These are phyloP conservation scores for Rhododendron vialii DNA, from an alignment of 148 eudicot genomes.

Conservation along the genomic window DNA sequence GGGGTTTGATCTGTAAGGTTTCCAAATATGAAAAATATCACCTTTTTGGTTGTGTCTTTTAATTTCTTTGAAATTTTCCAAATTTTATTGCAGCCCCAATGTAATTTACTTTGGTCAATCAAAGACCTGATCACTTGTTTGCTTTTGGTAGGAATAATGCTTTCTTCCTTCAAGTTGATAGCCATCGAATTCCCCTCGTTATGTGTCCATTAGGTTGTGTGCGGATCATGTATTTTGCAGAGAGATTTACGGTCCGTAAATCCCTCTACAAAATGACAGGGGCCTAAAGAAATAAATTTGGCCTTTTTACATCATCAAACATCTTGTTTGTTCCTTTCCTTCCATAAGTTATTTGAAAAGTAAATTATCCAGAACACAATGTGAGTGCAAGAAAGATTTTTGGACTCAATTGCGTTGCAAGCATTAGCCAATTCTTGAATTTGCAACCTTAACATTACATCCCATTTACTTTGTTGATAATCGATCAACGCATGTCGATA, in stretches of 20 bases:
- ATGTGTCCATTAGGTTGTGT: background rate
- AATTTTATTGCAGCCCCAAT: background rate
- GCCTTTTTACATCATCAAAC: background rate
- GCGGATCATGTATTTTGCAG: background rate
- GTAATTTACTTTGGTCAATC: background rate
- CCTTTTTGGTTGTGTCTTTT: background rate
- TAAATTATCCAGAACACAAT: background rate
- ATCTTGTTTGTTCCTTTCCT: background rate
- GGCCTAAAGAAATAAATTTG: background rate
- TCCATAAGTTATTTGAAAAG: background rate
- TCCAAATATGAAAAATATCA: background rate
- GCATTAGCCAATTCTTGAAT: background rate
- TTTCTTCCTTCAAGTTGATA: background rate
- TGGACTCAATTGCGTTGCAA: background rate
- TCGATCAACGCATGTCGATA: background rate
- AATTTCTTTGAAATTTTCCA: background rate
- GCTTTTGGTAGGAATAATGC: background rate
- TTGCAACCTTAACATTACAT: background rate
- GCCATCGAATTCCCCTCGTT: background rate
- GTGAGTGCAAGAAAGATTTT: background rate
- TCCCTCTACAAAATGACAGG: background rate
- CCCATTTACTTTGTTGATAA: background rate
- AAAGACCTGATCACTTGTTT: background rate
- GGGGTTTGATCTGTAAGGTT: background rate
- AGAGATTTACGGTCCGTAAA: background rate